These are phyloP conservation scores for Parathielavia hyrcaniae DNA, from an alignment of 495 filamentous ascomycete genomes.

Conservation along the genomic window DNA sequence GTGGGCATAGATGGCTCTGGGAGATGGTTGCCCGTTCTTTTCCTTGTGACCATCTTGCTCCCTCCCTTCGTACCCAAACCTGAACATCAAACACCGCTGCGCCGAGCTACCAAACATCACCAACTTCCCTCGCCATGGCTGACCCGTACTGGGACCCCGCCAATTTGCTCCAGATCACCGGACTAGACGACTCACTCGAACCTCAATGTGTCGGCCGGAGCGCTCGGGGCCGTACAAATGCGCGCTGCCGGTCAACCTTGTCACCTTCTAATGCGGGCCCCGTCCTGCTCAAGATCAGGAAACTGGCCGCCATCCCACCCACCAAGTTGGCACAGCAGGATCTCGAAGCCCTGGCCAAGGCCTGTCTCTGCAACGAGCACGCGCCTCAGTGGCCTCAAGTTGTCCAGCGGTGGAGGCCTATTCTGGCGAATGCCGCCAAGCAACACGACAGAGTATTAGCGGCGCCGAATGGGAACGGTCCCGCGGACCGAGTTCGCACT, in stretches of 20 bases:
- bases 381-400: not conserved
- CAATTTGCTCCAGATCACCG: not conserved
- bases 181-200: too few relatives aligned
- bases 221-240: not conserved
- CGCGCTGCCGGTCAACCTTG: not conserved
- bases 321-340: not conserved
- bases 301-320: not conserved
- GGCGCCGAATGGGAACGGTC: not conserved
- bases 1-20: too few relatives aligned
- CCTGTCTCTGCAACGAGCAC: not conserved
- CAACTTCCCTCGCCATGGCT: not conserved
- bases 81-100: not conserved
- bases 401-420: not conserved
- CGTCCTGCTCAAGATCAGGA: not conserved
- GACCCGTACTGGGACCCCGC: slow-evolving; percentile 2
- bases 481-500: not conserved
- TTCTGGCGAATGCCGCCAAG: not conserved
- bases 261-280: not conserved
- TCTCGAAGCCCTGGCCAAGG: not conserved
- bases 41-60: not conserved
- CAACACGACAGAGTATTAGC: not conserved
- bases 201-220: not conserved
- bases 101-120: not conserved
- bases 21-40: not conserved
- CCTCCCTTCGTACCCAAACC: not conserved